These are phyloP conservation scores for Strobilomyces confusus DNA, from an alignment of 768 basidiomycete genomes.

Conservation along the genomic window DNA sequence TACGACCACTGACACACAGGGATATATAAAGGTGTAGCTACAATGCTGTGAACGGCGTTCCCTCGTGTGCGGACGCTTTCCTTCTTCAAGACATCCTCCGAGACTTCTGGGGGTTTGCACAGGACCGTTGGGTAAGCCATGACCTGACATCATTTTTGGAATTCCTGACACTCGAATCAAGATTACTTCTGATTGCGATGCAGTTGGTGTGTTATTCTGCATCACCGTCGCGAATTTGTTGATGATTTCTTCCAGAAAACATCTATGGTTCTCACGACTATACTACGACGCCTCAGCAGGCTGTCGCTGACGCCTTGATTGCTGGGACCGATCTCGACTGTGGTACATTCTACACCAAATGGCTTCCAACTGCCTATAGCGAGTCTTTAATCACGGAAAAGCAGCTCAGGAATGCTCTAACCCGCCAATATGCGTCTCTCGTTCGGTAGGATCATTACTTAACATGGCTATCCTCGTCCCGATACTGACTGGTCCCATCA, in stretches of 20 bases:
- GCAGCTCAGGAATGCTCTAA: slow-evolving; percentile 41
- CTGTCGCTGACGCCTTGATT: slow-evolving; percentile 46
- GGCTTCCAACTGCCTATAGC: slow-evolving; percentile 46
- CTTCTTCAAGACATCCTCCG: slow-evolving; percentile 49
- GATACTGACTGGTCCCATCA: neutral
- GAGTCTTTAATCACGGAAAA: slow-evolving; percentile 43
- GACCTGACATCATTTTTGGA: neutral
- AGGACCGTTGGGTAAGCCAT: slow-evolving; percentile 44
- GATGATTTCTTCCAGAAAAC: slow-evolving; percentile 25
- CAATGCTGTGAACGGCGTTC: slow-evolving; percentile 58
- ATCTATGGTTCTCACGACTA: slow-evolving; percentile 49
- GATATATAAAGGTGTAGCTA: slow-evolving; percentile 43
- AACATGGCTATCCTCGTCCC: neutral
- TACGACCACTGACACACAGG: neutral
- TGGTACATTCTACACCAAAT: slow-evolving; percentile 42
- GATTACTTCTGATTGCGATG: slow-evolving; percentile 51
- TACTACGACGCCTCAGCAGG: slow-evolving; percentile 41
- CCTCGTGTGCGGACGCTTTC: slow-evolving; percentile 51
- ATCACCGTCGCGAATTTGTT: neutral
- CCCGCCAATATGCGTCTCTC: slow-evolving; percentile 50
- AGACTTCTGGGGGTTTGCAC: slow-evolving; percentile 48
- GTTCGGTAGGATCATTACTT: slow-evolving; percentile 39
- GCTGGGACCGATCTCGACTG: slow-evolving; percentile 57
- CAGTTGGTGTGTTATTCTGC: slow-evolving; percentile 18
- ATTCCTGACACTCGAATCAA: neutral